A percentile compares a stretch with the other conserved stretches of the same genome.
Evolutionary conservation across 208 protist genomes (phyloP).

Genomic region (Phytomonas sp.): DNA sequence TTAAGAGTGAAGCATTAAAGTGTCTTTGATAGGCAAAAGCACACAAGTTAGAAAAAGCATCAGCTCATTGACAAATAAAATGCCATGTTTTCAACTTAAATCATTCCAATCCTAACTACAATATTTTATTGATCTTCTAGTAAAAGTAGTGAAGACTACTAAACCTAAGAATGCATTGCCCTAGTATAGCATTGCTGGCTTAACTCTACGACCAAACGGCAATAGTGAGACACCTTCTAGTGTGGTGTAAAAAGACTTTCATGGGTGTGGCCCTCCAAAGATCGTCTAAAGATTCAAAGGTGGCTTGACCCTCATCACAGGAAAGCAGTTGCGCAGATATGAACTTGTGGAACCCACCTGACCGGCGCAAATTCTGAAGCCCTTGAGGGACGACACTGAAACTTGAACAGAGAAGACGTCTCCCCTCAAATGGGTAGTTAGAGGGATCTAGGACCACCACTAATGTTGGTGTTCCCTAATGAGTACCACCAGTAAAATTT

Average conservation of each 20-base stretch:
- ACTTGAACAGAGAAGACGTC: not conserved
- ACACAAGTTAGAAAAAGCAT: not conserved
- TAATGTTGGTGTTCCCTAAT: not conserved
- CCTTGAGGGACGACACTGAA: not conserved
- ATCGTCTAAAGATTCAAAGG: not conserved
- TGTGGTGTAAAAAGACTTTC: not conserved
- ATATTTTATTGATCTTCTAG: not conserved
- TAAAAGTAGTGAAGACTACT: not conserved
- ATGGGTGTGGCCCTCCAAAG: not conserved
- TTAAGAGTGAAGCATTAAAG: not conserved
- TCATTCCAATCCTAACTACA: not conserved
- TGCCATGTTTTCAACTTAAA: not conserved
- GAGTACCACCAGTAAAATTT: not conserved
- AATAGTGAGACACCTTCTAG: not conserved
- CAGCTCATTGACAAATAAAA: not conserved
- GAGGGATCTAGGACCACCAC: not conserved
- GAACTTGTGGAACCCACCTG: not conserved
- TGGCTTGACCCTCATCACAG: not conserved
- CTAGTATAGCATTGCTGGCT: not conserved
- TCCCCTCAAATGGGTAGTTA: not conserved
- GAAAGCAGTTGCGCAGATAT: not conserved
- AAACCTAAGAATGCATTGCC: not conserved
- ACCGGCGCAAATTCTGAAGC: not conserved
- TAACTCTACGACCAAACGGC: not conserved
- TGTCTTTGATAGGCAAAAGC: not conserved